Conservation (phyloP, 345 rosid species). For the Eucalyptus tenuipes region DNA sequence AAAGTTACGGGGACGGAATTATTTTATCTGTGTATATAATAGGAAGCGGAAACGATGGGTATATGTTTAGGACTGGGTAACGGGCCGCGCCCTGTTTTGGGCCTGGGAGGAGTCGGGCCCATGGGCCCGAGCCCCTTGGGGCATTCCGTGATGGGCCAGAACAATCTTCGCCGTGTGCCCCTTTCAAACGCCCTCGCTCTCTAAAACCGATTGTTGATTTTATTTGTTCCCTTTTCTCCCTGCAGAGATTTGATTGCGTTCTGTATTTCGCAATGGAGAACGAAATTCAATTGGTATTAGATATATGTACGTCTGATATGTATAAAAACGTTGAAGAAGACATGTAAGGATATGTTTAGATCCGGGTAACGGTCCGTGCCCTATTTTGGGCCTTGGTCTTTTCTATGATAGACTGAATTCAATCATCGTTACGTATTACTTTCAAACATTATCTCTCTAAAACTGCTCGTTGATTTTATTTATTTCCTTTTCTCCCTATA, state of each 20-base stretch:
- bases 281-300: too few relatives aligned
- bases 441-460: not conserved
- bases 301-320: not conserved
- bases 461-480: not conserved
- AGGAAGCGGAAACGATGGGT: not conserved
- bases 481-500: not conserved
- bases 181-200: not conserved
- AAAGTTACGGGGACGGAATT: not conserved
- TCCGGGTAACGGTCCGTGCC: accelerated
- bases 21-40: too few relatives aligned
- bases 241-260: not conserved
- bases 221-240: not conserved
- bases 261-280: not conserved
- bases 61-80: not conserved
- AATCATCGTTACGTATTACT: accelerated
- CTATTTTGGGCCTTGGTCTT: not conserved
- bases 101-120: not conserved
- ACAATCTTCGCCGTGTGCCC: not conserved
- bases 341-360: accelerated
- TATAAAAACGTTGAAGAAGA: not conserved
- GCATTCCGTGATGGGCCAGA: not conserved
- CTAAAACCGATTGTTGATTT: not conserved
- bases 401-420: accelerated
- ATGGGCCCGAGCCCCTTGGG: not conserved
- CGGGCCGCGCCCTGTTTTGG: not conserved